These are phyloP conservation scores for Microbotryum intermedium DNA, from an alignment of 1,284 basidiomycete species.

Conservation along the genomic window DNA sequence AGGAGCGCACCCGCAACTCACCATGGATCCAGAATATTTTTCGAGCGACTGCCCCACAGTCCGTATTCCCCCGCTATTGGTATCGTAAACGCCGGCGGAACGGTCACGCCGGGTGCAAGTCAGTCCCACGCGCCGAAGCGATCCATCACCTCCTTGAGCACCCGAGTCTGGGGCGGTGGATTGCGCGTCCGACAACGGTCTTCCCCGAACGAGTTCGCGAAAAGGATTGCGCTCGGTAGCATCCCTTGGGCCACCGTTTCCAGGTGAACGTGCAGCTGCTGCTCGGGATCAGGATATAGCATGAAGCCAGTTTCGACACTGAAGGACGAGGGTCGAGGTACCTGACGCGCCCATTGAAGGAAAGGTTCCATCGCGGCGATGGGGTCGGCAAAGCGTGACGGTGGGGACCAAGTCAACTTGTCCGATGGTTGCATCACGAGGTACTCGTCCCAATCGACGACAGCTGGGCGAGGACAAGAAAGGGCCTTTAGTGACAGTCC, in stretches of 20 bases:
- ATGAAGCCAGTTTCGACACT: neutral
- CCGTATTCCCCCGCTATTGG: too few relatives aligned
- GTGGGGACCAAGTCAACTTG: neutral
- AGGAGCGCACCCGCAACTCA: too few relatives aligned
- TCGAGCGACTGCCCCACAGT: too few relatives aligned
- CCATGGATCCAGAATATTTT: too few relatives aligned
- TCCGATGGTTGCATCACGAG: neutral
- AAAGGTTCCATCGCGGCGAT: too few relatives aligned
- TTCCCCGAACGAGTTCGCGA: neutral
- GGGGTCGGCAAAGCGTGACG: too few relatives aligned
- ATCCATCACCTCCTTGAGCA: neutral
- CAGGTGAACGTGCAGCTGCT: neutral
- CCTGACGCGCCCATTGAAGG: too few relatives aligned
- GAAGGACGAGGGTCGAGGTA: neutral
- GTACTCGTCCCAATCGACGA: too few relatives aligned
- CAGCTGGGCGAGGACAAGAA: neutral
- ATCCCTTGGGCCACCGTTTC: neutral
- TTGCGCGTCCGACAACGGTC: neutral
- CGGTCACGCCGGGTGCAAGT: slow-evolving; percentile 1
- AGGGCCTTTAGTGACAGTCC: neutral
- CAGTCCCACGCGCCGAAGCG: neutral
- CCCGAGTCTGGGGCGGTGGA: neutral
- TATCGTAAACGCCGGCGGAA: too few relatives aligned
- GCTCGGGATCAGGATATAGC: neutral
- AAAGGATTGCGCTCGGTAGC: neutral